A percentile compares a stretch with the other conserved stretches of the same genome.
Evolutionary conservation across 805 yeast genomes (phyloP).

Genomic region (Starmerella gropengiesseri): DNA sequence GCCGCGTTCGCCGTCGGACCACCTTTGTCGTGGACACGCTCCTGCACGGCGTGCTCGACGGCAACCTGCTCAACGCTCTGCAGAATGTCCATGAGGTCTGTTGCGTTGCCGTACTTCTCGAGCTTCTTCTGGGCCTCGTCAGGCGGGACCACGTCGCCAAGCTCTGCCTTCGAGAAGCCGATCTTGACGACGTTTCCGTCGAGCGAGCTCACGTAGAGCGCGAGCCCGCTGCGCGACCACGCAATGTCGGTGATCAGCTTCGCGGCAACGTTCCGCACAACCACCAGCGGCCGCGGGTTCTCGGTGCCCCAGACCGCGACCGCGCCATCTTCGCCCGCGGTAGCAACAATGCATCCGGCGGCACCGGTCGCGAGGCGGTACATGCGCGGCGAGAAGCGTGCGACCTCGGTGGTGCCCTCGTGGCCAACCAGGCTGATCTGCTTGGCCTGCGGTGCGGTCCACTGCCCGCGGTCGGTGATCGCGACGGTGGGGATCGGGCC

Average conservation of each 20-base stretch:
- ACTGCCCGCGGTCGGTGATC: slow-evolving; percentile 50
- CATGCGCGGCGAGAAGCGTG: slow-evolving; percentile 41
- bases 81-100: slow-evolving; percentile 74
- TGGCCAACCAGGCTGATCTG: slow-evolving; percentile 58
- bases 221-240: slow-evolving; percentile 76
- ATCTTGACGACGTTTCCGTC: slow-evolving; percentile 73
- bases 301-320: slow-evolving; percentile 81
- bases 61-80: slow-evolving; percentile 71
- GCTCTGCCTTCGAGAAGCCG: slow-evolving; percentile 43
- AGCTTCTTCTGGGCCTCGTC: slow-evolving; percentile 59
- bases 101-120: slow-evolving; percentile 76
- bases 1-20: neutral
- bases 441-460: slow-evolving; percentile 37
- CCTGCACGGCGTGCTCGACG: slow-evolving; percentile 33
- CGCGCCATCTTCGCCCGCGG: slow-evolving; percentile 90
- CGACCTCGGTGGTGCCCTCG: slow-evolving; percentile 58
- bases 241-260: slow-evolving; percentile 79
- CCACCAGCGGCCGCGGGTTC: slow-evolving; percentile 63
- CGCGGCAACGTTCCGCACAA: slow-evolving; percentile 61
- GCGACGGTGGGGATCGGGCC: slow-evolving; percentile 56
- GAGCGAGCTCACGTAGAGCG: slow-evolving; percentile 63
- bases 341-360: slow-evolving; percentile 65
- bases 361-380: slow-evolving; percentile 21
- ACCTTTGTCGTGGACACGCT: slow-evolving; percentile 24
- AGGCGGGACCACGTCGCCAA: slow-evolving; percentile 43